phyloP scores from a whole-genome alignment of 441 rosid genomes.

The Pelargonium cotyledonis region DNA sequence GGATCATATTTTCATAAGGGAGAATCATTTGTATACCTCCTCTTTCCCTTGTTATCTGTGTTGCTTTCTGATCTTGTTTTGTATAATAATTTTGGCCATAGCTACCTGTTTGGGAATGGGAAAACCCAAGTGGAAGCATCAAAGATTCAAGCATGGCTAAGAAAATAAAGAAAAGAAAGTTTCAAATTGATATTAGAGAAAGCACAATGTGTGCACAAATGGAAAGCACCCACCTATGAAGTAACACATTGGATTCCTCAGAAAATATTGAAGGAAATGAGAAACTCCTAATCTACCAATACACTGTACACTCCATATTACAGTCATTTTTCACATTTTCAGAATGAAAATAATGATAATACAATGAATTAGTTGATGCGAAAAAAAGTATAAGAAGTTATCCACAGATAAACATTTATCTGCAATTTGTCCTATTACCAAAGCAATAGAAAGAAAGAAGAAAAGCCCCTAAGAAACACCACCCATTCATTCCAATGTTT shows the following conservation, averaged over 20 bases:
- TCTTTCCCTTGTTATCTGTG: slow-evolving; percentile 19
- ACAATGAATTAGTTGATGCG: no score
- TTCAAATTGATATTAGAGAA: background rate
- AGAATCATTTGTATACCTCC: slow-evolving; percentile 1
- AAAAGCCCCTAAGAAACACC: no score
- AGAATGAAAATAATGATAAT: no score
- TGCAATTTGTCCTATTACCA: no score
- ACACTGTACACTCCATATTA: no score
- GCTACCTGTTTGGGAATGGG: slow-evolving; percentile 26
- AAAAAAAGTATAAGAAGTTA: no score
- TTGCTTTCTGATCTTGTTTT: slow-evolving; percentile 16
- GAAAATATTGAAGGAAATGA: background rate
- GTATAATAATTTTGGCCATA: slow-evolving; percentile 31
- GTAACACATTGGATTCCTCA: background rate
- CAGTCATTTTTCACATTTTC: no score
- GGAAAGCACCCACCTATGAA: background rate
- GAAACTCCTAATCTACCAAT: background rate
- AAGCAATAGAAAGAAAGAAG: no score
- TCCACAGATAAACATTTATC: no score
- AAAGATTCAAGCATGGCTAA: background rate
- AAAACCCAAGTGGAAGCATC: slow-evolving; percentile 11
- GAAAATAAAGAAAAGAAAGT: slow-evolving; percentile 2
- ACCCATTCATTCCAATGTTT: no score
- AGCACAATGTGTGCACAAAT: background rate
- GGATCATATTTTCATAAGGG: background rate